Evolutionary conservation across 352 stramenopile species (phyloP).

Genomic region (Phytophthora pisi): DNA sequence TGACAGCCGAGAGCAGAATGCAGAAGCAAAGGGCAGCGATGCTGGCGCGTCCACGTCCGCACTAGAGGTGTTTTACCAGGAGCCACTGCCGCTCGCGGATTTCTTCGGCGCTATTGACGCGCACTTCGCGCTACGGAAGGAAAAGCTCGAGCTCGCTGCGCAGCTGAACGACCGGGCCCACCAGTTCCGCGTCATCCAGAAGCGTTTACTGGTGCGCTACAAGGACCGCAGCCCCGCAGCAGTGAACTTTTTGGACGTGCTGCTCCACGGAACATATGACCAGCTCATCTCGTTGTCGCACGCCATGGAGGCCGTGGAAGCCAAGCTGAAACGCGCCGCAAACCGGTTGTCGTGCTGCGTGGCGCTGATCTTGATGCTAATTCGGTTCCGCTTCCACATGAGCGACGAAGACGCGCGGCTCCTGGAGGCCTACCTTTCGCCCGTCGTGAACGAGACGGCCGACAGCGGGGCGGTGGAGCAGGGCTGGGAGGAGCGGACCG

Average conservation of each 20-base stretch:
- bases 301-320: constrained; percentile 66
- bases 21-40: constrained; percentile 24
- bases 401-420: constrained; percentile 62
- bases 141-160: constrained; percentile 63
- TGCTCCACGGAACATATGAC: constrained; percentile 88
- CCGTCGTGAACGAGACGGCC: constrained; percentile 49
- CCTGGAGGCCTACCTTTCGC: constrained; percentile 73
- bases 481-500: constrained; percentile 90
- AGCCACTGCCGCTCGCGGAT: constrained; percentile 83
- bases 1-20: constrained; percentile 18
- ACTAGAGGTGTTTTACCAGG: constrained; percentile 79
- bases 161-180: constrained; percentile 87
- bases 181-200: constrained; percentile 91
- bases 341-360: constrained; percentile 80
- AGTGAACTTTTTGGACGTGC: constrained; percentile 81
- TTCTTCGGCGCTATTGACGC: constrained; percentile 90
- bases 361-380: constrained; percentile 83
- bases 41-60: constrained; percentile 18
- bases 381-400: constrained; percentile 82
- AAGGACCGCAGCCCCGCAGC: constrained; percentile 87
- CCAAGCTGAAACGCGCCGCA: constrained; percentile 51
- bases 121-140: constrained; percentile 77
- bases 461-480: constrained; percentile 52
- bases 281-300: constrained; percentile 80
- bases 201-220: constrained; percentile 89